Base-by-base conservation (phyloP, 352 stramenopile species). In the Plasmopara halstedii region DNA sequence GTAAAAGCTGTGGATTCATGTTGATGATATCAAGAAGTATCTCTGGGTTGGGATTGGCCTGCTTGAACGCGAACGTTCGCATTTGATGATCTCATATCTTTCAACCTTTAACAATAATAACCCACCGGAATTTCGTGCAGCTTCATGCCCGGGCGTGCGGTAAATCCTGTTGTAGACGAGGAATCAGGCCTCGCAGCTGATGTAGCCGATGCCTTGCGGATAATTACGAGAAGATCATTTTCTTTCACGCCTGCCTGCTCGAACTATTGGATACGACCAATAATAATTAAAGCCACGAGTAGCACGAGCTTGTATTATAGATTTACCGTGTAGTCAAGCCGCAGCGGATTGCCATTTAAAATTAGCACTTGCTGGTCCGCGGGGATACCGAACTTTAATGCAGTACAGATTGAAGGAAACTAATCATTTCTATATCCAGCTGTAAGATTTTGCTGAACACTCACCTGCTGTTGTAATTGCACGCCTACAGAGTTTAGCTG, bases 11-110 rank as follows among this genome's bases (percentile, higher is more conserved):
- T 0, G 79, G 76, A 46, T 91, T 94, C 55, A 86, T 81, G 4
- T 87, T 73, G 50, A 91, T 83, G 37, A 91, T 91, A 4, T 88
- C 78, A 13, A 94, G 67, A 39, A 91, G 66, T 18, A 83, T 34
- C 49, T 94, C 79, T 6, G 82, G 70, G 7, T 79, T 80, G 10
- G 76, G 73, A 52, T 86, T 70, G 13, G 44, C 68, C 58, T 67
- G 13, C 20, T 13, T n/a, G 1, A 32, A 14, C 14, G 26, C n/a
- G 31, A 7, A 17, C 32, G 34, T 18, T 22, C 22, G 42, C 15
- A 36, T 15, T 45, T 13, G 17, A 22, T 17, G 25, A 2, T 18
- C 15, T 32, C 19, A 44, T 14, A 9, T n/a, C 4, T 1, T 17
- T n/a, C 15, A 25, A n/a, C 19, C 38, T 35, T 19, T 17, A 20